Evolutionary conservation across 148 eudicot species (phyloP).

Genomic region (Chenopodium berlandieri): DNA sequence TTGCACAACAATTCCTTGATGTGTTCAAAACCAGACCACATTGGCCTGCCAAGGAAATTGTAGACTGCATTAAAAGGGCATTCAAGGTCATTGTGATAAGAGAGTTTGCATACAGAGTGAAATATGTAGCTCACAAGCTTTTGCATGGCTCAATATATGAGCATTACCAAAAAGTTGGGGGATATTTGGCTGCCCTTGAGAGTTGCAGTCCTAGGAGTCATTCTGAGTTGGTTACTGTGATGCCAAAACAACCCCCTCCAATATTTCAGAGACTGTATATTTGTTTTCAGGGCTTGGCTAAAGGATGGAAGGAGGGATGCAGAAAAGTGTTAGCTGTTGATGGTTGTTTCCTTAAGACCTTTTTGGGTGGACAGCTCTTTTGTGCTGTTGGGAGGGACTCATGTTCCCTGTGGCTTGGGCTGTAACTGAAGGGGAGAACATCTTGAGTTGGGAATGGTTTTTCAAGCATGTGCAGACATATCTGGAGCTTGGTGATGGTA

Average conservation of each 20-base stretch:
- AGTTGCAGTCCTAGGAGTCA: not conserved
- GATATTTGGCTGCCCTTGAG: not conserved
- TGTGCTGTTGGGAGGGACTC: not conserved
- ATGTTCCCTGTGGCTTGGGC: constrained; percentile 7
- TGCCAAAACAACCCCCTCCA: not conserved
- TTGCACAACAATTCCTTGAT: no score
- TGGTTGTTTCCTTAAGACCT: not conserved
- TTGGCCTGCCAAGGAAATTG: no score
- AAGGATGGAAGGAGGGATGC: not conserved
- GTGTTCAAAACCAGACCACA: no score
- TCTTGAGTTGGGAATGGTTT: not conserved
- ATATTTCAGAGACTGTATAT: not conserved
- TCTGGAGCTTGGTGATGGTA: not conserved
- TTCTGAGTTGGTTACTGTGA: not conserved
- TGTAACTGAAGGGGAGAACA: not conserved
- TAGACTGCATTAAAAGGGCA: no score
- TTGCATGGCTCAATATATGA: no score
- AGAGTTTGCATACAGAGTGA: no score
- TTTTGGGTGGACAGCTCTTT: not conserved
- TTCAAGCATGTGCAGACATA: not conserved
- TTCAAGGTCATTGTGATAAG: no score
- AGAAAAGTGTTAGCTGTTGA: not conserved
- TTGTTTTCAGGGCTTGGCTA: not conserved
- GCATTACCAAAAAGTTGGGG: not conserved
- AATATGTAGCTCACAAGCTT: no score